Percentiles rank a stretch among this genome's conserved stretches.
Conservation (phyloP, 371 early-diverging fungal species). For the Batkoa obscura region DNA sequence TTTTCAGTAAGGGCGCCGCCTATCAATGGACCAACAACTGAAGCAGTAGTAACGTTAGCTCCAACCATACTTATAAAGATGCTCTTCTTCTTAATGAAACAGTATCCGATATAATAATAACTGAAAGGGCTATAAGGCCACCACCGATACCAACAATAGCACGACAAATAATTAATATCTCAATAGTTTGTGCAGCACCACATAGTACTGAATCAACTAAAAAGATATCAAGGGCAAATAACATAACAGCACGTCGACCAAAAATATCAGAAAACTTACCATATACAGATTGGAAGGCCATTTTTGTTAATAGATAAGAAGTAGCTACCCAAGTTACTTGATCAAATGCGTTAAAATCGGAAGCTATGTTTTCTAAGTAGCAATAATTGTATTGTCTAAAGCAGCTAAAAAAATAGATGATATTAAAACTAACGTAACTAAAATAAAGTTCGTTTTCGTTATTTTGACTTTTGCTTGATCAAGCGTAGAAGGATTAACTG, state of each 20-base stretch:
- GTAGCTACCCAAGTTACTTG: slow-evolving; percentile 52
- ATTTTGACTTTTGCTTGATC: too few relatives aligned
- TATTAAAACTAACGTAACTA: slow-evolving; percentile 11
- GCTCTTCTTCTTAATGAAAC: neutral
- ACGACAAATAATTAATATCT: slow-evolving; percentile 41
- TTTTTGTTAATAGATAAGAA: slow-evolving; percentile 50
- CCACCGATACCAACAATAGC: slow-evolving; percentile 47
- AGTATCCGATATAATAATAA: slow-evolving; percentile 21
- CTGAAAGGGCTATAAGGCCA: slow-evolving; percentile 27
- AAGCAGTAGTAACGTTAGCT: slow-evolving; percentile 18
- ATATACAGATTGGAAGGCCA: slow-evolving; percentile 56
- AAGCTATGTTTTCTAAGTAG: slow-evolving; percentile 60
- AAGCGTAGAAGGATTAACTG: too few relatives aligned
- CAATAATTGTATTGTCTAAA: slow-evolving; percentile 51
- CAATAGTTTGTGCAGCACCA: slow-evolving; percentile 27
- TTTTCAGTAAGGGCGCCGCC: slow-evolving; percentile 25
- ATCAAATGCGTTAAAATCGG: slow-evolving; percentile 42
- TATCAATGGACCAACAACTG: slow-evolving; percentile 22
- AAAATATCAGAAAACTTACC: slow-evolving; percentile 31
- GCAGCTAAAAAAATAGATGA: slow-evolving; percentile 52
- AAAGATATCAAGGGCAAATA: slow-evolving; percentile 32
- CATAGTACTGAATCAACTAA: slow-evolving; percentile 31
- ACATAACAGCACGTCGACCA: slow-evolving; percentile 35
- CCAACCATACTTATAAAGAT: neutral
- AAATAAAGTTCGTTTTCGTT: neutral